These are phyloP conservation scores for Yamadazyma songkhlaensis DNA, from an alignment of 1,139 yeast genomes.

Conservation along the genomic window DNA sequence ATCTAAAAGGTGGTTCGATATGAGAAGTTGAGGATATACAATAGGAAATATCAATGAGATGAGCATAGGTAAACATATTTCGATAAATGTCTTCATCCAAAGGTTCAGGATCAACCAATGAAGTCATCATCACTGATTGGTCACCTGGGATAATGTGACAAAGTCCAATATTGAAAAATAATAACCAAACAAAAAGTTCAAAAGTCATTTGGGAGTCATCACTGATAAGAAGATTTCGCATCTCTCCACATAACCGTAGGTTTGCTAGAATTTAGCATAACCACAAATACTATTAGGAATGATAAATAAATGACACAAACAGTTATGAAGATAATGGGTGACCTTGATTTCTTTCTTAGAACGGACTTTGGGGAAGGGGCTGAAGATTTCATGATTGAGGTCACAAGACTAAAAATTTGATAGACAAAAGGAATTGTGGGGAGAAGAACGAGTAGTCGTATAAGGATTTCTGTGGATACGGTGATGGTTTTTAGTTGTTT, in stretches of 20 bases:
- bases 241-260: background rate
- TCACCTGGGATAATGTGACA: background rate
- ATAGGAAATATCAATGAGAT: constrained; percentile 48
- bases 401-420: background rate
- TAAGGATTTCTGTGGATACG: background rate
- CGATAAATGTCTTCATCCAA: constrained; percentile 23
- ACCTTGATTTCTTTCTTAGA: background rate
- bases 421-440: background rate
- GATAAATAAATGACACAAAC: too few relatives aligned
- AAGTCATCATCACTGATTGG: background rate
- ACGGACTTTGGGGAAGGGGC: background rate
- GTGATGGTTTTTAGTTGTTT: too few relatives aligned
- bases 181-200: too few relatives aligned
- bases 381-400: background rate
- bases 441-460: background rate
- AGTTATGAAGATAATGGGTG: too few relatives aligned
- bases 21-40: constrained; percentile 38
- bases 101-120: background rate
- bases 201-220: background rate
- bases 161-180: too few relatives aligned
- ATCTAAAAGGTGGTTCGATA: constrained; percentile 42
- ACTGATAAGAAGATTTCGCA: background rate
- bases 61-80: constrained; percentile 41
- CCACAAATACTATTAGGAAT: too few relatives aligned
- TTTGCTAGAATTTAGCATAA: too few relatives aligned